A percentile compares a stretch with the other conserved stretches of the same genome.
Evolutionary conservation across 2,329 filamentous ascomycete genomes (phyloP).

Genomic region (Fusarium abutilonis): DNA sequence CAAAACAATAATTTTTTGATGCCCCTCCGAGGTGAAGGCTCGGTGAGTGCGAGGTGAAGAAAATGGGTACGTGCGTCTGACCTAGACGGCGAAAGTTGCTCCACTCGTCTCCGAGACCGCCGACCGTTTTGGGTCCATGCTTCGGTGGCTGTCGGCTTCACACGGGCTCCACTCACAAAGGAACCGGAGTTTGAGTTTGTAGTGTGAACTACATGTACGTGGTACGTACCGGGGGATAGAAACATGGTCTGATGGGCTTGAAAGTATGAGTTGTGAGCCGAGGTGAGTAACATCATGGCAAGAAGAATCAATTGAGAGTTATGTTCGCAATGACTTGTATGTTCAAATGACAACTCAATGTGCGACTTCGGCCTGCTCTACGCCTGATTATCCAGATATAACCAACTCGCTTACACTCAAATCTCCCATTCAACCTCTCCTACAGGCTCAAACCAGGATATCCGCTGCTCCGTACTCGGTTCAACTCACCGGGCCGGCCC

Average conservation of each 20-base stretch:
- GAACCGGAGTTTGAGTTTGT: conserved; percentile 12
- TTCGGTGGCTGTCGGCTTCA: conserved; percentile 23
- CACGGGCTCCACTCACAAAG: conserved; percentile 17
- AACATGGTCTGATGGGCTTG: conserved; percentile 19
- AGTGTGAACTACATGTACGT: no score
- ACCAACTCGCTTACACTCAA: conserved; percentile 12
- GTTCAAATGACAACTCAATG: not conserved
- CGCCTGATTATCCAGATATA: conserved; percentile 12
- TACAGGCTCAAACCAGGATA: conserved; percentile 1
- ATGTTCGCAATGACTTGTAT: not conserved
- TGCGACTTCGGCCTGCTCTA: conserved; percentile 25
- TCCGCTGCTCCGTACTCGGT: conserved; percentile 20
- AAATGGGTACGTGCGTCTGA: not conserved
- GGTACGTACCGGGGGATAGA: conserved; percentile 19
- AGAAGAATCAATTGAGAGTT: not conserved
- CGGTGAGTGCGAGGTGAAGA: conserved; percentile 33
- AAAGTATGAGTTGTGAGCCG: conserved; percentile 24
- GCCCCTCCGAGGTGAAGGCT: conserved; percentile 46
- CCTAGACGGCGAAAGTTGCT: conserved; percentile 21
- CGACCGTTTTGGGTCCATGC: conserved; percentile 22
- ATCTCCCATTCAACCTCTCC: not conserved
- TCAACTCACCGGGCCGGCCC: conserved; percentile 32
- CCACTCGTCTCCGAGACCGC: conserved; percentile 33
- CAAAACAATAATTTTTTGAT: conserved; percentile 47
- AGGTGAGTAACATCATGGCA: not conserved